Evolutionary conservation across 345 rosid genomes (phyloP), one percentile per base, ranked within the genome.

Genomic region (Crucihimalaya himalaica): DNA sequence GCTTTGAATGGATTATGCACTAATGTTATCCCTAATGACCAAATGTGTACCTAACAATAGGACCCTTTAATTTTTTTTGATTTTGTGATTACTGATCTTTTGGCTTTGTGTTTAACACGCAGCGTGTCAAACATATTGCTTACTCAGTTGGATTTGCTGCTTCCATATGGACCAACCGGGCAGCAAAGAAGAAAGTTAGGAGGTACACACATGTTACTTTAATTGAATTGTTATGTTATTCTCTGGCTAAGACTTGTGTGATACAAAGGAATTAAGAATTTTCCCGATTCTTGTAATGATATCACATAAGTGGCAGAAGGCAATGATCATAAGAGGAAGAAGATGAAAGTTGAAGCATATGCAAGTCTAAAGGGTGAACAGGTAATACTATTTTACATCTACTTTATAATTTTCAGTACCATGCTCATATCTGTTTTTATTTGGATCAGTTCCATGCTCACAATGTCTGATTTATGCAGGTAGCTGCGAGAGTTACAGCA

Each of bases 341-440:
- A 86, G 63, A 78, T 91, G 85, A 93, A 91, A 80, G 55, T 74
- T 63, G 93, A 92, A 77, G 73, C 79, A 43, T 89, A 61, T 74
- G 86, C 88, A 73, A 84, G 71, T 81, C 79, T 92, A 74, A 92
- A 87, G 78, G 92, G 90, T 50, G 92, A 92, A 82, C 93, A 92
- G 93, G 98, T 88, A 81, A 13, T n/a, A 37, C 40, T 37, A 37
- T 11, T 3, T 37, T 37, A 37, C 40, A 37, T 37, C 5, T 37
- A 37, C 12, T 35, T 35, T 10, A 35, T 27, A 27, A 3, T 27
- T 27, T 27, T 27, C 28, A 27, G 28, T 27, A 27, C 28, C 28
- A 27, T 27, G 28, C 28, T 27, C 35, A 32, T 12, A 40, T 5
- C 43, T 39, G 43, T 39, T 13, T 39, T 39, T 39, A 11, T 29